A percentile compares a stretch with the other conserved stretches of the same genome.
These are phyloP conservation scores for Zygosaccharomyces lentus DNA, from an alignment of 805 yeast genomes.

Conservation along the genomic window DNA sequence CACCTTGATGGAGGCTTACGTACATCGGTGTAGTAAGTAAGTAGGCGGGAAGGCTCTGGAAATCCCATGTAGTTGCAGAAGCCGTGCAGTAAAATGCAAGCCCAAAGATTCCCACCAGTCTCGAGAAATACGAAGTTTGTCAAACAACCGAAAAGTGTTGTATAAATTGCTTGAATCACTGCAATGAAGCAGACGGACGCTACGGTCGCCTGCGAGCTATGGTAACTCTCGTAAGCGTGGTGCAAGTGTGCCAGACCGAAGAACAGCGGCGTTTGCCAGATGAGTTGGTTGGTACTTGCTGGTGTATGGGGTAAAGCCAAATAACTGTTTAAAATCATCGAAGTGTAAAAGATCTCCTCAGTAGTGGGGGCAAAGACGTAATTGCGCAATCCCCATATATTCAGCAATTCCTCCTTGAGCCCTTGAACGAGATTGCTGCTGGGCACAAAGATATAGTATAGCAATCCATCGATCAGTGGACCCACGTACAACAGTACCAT, in stretches of 20 bases:
- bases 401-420: conserved; percentile 18
- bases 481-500: conserved; percentile 26
- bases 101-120: conserved; percentile 31
- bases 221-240: conserved; percentile 31
- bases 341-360: conserved; percentile 35
- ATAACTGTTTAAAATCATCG: conserved; percentile 27
- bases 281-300: conserved; percentile 10
- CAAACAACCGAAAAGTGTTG: conserved; percentile 33
- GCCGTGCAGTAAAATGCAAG: conserved; percentile 29
- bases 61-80: conserved; percentile 35
- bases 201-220: conserved; percentile 16
- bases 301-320: conserved; percentile 10
- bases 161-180: conserved; percentile 28
- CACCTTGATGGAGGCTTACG: conserved; percentile 6
- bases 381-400: conserved; percentile 34
- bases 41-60: conserved; percentile 27
- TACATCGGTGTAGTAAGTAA: conserved; percentile 15
- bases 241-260: conserved; percentile 37
- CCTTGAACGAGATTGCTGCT: conserved; percentile 12
- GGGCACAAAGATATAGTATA: conserved; percentile 21
- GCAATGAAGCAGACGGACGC: conserved; percentile 20
- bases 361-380: conserved; percentile 34
- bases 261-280: conserved; percentile 28
- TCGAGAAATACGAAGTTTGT: conserved; percentile 30
- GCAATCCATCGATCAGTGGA: conserved; percentile 21